phyloP scores from a whole-genome alignment of 2,329 filamentous ascomycete genomes.

The Aspergillus awamori region DNA sequence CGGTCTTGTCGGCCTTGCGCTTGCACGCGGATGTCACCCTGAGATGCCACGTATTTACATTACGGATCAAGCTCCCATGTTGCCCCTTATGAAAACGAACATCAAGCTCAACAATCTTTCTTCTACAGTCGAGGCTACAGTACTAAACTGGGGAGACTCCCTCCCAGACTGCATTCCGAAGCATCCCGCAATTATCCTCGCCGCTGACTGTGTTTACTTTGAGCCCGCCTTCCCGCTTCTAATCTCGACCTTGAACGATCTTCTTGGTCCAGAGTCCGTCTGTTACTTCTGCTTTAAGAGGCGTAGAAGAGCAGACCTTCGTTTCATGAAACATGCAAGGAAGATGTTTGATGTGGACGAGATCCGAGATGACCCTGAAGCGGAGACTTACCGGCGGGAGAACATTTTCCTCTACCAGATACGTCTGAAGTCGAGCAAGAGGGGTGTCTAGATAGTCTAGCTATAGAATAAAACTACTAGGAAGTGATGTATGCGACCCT shows the following conservation, averaged over 20 bases:
- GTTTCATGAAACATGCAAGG: slow-evolving; percentile 71
- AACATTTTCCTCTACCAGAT: slow-evolving; percentile 45
- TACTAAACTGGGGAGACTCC: slow-evolving; percentile 75
- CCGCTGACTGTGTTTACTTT: slow-evolving; percentile 96
- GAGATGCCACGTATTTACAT: slow-evolving; percentile 65
- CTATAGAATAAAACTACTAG: slow-evolving; percentile 3
- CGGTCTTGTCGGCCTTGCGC: slow-evolving; percentile 73
- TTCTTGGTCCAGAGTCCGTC: slow-evolving; percentile 67
- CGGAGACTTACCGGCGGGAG: slow-evolving; percentile 39
- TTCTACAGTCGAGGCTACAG: slow-evolving; percentile 63
- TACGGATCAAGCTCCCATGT: slow-evolving; percentile 87
- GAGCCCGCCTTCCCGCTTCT: slow-evolving; percentile 92
- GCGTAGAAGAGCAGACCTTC: slow-evolving; percentile 76
- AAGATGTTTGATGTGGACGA: slow-evolving; percentile 68
- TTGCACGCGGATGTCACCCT: slow-evolving; percentile 60
- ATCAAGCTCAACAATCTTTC: slow-evolving; percentile 76
- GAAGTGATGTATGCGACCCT: neutral
- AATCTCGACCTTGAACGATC: slow-evolving; percentile 72
- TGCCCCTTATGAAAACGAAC: slow-evolving; percentile 82
- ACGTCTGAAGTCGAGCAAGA: slow-evolving; percentile 27
- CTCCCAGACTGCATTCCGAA: slow-evolving; percentile 40
- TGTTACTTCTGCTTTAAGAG: slow-evolving; percentile 97
- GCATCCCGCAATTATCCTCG: slow-evolving; percentile 80
- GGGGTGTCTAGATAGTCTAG: slow-evolving; percentile 1
- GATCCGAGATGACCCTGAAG: slow-evolving; percentile 58